Base-by-base conservation (phyloP, 768 basidiomycete genomes). In the Clitopilus passeckerianus region DNA sequence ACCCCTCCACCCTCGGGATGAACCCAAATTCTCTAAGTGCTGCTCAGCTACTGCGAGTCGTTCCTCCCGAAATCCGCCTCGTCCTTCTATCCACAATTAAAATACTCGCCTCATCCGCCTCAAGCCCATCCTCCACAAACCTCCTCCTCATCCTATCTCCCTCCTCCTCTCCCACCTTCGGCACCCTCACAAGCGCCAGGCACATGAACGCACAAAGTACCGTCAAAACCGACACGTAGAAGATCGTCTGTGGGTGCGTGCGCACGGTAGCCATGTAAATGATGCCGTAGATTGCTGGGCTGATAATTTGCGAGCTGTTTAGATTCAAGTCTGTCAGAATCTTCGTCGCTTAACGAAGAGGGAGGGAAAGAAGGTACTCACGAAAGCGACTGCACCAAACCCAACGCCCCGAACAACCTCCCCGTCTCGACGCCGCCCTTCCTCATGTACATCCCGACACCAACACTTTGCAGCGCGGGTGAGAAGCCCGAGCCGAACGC, bases 401-500 rank as follows among this genome's bases (percentile, higher is more conserved):
- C 85, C 59, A 95, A 63, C 5, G 86, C 92, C 12, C 92, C 94
- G 66, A 94, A 94, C 14, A 97, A 75, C 64, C 76, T 79, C 2
- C 93, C 94, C 14, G 79, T 75, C 66, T 93, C 89, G 12, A 76
- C 77, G 1, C 85, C 82, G 1, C 81, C 81, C 18, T 76, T 74
- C n/a, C 71, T 72, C 27, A 73, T 72, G 61, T 87, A 90, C 50
- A 91, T 67, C 20, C 87, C 82, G 44, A 95, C 72, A 2, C 91
- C 86, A 34, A 93, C 79, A 16, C 87, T 86, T 57, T 89, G 86
- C 9, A 80, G 58, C 4, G 89, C 84, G 14, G 93, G 91, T n/a
- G 67, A 67, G 61, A 86, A 82, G 1, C 87, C 90, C 0, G 76
- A 66, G 0, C 84, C 84, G 15, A 91, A 74, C 16, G 87, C 75